A percentile compares a stretch with the other conserved stretches of the same genome.
phyloP scores from a whole-genome alignment of 352 stramenopile species.

The Phytophthora capsici region DNA sequence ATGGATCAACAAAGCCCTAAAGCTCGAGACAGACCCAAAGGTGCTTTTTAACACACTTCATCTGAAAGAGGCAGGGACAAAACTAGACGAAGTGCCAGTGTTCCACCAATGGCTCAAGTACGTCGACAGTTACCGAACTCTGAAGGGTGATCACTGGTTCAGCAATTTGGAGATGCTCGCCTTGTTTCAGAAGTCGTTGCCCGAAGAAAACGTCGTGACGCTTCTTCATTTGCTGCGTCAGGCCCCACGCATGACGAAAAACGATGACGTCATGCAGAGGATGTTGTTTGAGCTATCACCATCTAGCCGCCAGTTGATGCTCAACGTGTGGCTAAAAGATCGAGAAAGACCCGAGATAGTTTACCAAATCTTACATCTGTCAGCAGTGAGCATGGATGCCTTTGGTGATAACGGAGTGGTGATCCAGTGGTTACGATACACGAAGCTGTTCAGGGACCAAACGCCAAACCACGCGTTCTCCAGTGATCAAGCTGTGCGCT shows the following conservation, averaged over 20 bases:
- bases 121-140: neutral
- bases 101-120: neutral
- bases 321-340: neutral
- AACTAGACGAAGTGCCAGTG: neutral
- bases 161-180: neutral
- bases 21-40: neutral
- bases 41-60: neutral
- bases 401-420: neutral
- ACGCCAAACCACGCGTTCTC: neutral
- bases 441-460: neutral
- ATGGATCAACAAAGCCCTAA: neutral
- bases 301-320: neutral
- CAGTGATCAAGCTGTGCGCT: neutral
- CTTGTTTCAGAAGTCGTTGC: neutral
- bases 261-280: conserved; percentile 1
- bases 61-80: neutral
- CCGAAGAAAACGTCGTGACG: neutral
- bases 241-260: neutral
- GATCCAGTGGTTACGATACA: neutral
- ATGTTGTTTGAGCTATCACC: neutral
- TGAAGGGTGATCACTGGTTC: neutral
- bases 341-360: neutral
- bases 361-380: neutral
- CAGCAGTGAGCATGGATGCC: neutral
- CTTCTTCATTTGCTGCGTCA: neutral